Base-by-base conservation (phyloP, 1,139 yeast species). In the Debaryomyces coudertii region DNA sequence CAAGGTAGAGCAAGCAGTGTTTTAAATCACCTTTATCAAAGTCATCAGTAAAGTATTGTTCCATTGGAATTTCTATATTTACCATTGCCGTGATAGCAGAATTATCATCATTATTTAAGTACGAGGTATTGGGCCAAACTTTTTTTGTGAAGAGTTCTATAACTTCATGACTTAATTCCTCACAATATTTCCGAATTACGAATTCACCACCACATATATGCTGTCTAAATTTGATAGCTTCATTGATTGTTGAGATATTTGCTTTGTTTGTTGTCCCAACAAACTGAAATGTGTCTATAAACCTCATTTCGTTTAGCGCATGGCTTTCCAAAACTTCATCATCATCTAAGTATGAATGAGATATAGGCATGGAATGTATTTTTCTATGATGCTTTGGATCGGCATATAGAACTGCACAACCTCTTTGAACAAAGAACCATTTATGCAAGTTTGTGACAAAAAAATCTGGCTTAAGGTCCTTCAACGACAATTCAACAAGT, bases 391-490 rank as follows among this genome's bases (percentile, higher is more conserved):
- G 78, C 47, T 70, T 65, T 5, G 73, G 71, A 49, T 77, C 75
- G 6, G 80, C 87, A 55, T 85, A 85, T 38, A 86, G 60, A 23
- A 83, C 66, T 0, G 88, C 86, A 53, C 78, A 73, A 1, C 83
- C 79, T 40, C 82, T 68, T 3, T 90, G 88, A 22, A 75, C 73
- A 51, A 60, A 81, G 40, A 73, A 68, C 92, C 92, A 85, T 58
- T 86, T 86, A 69, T 86, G 92, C 29, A 85, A 66, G 56, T 85
- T 86, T 34, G 85, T 66, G 12, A 78, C 74, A 55, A 75, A 77
- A 58, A 83, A 85, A 56, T 85, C 90, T 0, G 90, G 89, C 43
- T 71, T 59, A 12, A 79, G 62, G 2, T 59, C 55, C 0, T 58
- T 55, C 43, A 85, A 57, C 46, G 79, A 71, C 16, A 83, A 53